Percentiles rank a stretch among this genome's conserved stretches.
Evolutionary conservation across 2,329 filamentous ascomycete genomes (phyloP).

Genomic region (Sphaerulina populicola): DNA sequence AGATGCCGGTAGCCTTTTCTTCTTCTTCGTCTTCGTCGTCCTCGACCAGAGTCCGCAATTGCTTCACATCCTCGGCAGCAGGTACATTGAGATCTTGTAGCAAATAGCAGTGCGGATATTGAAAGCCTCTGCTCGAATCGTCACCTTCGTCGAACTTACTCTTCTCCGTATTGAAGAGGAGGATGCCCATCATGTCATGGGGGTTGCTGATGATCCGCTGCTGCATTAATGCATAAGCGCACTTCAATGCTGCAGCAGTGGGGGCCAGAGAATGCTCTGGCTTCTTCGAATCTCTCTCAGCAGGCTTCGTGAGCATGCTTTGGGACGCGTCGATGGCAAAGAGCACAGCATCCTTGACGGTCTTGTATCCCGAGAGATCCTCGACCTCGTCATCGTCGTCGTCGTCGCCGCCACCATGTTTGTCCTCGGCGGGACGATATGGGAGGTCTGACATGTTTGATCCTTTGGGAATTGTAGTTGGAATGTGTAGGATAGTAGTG

Average conservation of each 20-base stretch:
- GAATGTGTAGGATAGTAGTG: neutral
- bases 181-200: constrained; percentile 91
- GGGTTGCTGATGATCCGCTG: constrained; percentile 96
- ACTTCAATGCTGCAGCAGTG: constrained; percentile 77
- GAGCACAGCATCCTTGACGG: constrained; percentile 93
- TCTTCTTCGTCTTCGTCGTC: constrained; percentile 63
- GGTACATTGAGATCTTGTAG: constrained; percentile 83
- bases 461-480: neutral
- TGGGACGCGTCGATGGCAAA: constrained; percentile 87
- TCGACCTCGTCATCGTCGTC: constrained; percentile 63
- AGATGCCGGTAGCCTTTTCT: constrained; percentile 56
- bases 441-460: constrained; percentile 7
- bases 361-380: constrained; percentile 70
- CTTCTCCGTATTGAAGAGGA: constrained; percentile 82
- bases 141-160: constrained; percentile 67
- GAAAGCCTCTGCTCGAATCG: constrained; percentile 48
- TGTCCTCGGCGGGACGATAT: constrained; percentile 17
- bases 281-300: constrained; percentile 61
- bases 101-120: constrained; percentile 87
- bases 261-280: constrained; percentile 64
- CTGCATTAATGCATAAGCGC: constrained; percentile 90
- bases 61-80: constrained; percentile 76
- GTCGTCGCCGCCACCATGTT: constrained; percentile 39
- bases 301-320: constrained; percentile 69
- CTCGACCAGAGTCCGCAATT: constrained; percentile 65